These are phyloP conservation scores for Neofusicoccum umdonicola DNA, from an alignment of 2,329 filamentous ascomycete species.

Conservation along the genomic window DNA sequence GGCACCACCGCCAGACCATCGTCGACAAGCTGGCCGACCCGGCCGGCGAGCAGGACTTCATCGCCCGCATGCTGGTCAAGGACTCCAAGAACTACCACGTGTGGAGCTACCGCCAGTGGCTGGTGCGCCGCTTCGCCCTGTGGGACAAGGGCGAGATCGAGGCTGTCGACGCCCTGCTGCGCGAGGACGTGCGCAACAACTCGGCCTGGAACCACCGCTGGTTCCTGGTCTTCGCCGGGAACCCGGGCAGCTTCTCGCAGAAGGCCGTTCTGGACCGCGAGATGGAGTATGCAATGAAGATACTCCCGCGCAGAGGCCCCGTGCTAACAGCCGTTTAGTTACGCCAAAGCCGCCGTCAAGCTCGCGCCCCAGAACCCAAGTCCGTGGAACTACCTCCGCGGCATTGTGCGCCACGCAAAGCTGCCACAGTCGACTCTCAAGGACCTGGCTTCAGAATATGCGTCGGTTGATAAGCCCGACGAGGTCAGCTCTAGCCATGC, in stretches of 20 bases:
- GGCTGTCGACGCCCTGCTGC: constrained; percentile 70
- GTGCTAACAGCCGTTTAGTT: constrained; percentile 26
- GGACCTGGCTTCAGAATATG: constrained; percentile 55
- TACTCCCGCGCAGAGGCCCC: not conserved
- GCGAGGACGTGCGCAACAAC: constrained; percentile 87
- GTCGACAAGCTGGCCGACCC: constrained; percentile 59
- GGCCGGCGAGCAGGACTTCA: constrained; percentile 69
- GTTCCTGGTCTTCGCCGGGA: constrained; percentile 77
- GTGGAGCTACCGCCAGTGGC: constrained; percentile 87
- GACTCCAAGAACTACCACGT: constrained; percentile 99
- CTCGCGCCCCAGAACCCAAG: constrained; percentile 91
- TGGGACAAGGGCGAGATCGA: constrained; percentile 63
- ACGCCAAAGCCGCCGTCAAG: constrained; percentile 67
- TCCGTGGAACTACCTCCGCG: constrained; percentile 88
- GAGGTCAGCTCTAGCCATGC: constrained; percentile 61
- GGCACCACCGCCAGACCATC: constrained; percentile 63
- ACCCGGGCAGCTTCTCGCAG: constrained; percentile 38
- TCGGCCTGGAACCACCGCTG: constrained; percentile 97
- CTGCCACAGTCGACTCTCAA: constrained; percentile 50
- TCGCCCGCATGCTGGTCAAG: constrained; percentile 74
- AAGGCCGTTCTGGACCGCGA: constrained; percentile 69
- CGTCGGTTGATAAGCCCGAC: constrained; percentile 47
- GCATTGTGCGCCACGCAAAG: constrained; percentile 67
- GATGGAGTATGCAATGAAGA: constrained; percentile 44
- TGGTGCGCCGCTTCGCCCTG: constrained; percentile 63